phyloP scores from a whole-genome alignment of 2,329 filamentous ascomycete genomes.

The Trichoderma polysporum region DNA sequence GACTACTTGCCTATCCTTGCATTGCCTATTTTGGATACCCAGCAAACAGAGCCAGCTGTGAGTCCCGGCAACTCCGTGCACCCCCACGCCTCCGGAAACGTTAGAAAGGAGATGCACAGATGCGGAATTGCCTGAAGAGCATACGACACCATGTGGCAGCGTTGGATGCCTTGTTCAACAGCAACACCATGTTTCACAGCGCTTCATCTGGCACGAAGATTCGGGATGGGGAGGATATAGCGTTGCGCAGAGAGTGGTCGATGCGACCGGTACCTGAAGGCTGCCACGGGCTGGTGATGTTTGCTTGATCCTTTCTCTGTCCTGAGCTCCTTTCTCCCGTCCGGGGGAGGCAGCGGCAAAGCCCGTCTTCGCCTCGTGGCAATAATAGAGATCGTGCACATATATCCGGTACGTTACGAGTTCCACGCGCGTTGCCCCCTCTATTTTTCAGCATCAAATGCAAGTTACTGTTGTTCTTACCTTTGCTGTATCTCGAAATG shows the following conservation, averaged over 20 bases:
- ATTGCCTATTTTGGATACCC: background rate
- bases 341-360: conserved; percentile 9
- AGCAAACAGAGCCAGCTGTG: conserved; percentile 5
- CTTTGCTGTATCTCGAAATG: background rate
- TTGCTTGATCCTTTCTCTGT: conserved; percentile 17
- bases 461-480: background rate
- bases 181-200: conserved; percentile 13
- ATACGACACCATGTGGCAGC: conserved; percentile 18
- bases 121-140: conserved; percentile 4
- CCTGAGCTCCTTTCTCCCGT: conserved; percentile 14
- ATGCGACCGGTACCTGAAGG: background rate
- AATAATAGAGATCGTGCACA: background rate
- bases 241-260: background rate
- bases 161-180: background rate
- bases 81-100: conserved; percentile 14
- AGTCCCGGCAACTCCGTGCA: conserved; percentile 22
- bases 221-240: background rate
- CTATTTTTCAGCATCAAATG: background rate
- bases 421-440: background rate
- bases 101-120: conserved; percentile 2
- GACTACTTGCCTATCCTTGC: conserved; percentile 5
- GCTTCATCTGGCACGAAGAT: conserved; percentile 4
- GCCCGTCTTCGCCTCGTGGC: conserved; percentile 2
- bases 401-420: background rate
- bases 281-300: conserved; percentile 4